Evolutionary conservation across 768 basidiomycete species (phyloP), one percentile per base, ranked within the genome.

Genomic region (Mycena belliarum): DNA sequence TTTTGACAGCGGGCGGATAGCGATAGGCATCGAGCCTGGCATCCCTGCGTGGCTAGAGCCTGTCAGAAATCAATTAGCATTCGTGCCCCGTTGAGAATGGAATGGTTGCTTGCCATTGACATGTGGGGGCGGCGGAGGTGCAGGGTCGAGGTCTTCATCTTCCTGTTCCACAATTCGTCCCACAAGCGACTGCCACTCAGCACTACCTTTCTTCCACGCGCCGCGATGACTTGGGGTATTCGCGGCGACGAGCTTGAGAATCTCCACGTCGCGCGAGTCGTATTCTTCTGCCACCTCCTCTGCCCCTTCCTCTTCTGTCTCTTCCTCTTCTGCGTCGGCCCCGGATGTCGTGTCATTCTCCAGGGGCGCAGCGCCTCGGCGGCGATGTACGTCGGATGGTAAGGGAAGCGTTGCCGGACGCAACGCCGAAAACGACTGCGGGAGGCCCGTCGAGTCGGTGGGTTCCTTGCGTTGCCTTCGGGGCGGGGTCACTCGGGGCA

Each of bases 391-490:
- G 52, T 79, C 69, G n/a, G 88, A 87, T 26, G 86, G 85, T 15
- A 73, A 73, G 1, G 89, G 89, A n/a, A 91, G 77, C 15, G 89
- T 90, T 5, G 80, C 70, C 1, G 89, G 89, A 28, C 89, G 81
- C 32, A 91, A 72, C 18, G 78, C 73, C 16, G 82, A 79, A 46
- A 89, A 75, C 1, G 85, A 82, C n/a, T 76, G 77, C 1, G 85
- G 81, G 41, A 88, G 67, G 20, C 78, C 78, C 4, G 75, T 70
- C 24, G 66, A 67, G 46, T 65, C 74, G 33, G 68, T 73, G 35
- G 74, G 63, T 33, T 15, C 29, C 35, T 57, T 63, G 28, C 47
- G 45, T 14, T 35, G 25, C 26, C 55, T 41, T 21, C 73, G 70
- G 12, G 65, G 61, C 12, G 72, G 70, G 18, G 66, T 45, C 24